phyloP scores from a whole-genome alignment of 1,139 yeast species.

The Pichia inconspicua region DNA sequence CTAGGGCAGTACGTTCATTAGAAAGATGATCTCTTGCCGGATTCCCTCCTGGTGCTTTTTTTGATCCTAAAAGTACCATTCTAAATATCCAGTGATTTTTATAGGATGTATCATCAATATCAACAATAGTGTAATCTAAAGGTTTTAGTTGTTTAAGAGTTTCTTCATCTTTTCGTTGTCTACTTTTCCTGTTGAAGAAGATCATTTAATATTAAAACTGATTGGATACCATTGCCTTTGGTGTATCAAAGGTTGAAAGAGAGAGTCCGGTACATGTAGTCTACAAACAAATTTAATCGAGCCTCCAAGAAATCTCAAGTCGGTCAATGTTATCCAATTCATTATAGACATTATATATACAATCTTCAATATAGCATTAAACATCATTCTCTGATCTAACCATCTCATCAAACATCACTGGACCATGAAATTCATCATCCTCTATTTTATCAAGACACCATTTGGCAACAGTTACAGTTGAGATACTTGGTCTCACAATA shows the following conservation, averaged over 20 bases:
- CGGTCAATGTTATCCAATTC: no score
- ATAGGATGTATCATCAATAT: background rate
- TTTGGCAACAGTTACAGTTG: slow-evolving; percentile 63
- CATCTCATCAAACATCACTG: slow-evolving; percentile 51
- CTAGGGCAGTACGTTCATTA: slow-evolving; percentile 69
- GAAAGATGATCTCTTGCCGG: slow-evolving; percentile 39
- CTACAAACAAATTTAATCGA: no score
- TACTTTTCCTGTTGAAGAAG: background rate
- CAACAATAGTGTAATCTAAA: background rate
- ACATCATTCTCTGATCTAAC: slow-evolving; percentile 13
- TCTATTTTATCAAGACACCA: slow-evolving; percentile 49
- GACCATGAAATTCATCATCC: slow-evolving; percentile 45
- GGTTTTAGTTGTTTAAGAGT: background rate
- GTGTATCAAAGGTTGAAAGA: no score
- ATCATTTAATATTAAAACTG: background rate
- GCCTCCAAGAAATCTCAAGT: no score
- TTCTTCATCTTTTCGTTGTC: background rate
- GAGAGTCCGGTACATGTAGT: no score
- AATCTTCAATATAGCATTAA: no score
- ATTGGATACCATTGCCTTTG: background rate
- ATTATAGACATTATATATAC: no score
- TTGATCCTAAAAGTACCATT: background rate
- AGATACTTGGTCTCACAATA: slow-evolving; percentile 53
- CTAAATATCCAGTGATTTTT: background rate
- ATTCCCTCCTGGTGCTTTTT: slow-evolving; percentile 7